These are phyloP conservation scores for Leccinum subtestaceum DNA, from an alignment of 768 basidiomycete species.

Conservation along the genomic window DNA sequence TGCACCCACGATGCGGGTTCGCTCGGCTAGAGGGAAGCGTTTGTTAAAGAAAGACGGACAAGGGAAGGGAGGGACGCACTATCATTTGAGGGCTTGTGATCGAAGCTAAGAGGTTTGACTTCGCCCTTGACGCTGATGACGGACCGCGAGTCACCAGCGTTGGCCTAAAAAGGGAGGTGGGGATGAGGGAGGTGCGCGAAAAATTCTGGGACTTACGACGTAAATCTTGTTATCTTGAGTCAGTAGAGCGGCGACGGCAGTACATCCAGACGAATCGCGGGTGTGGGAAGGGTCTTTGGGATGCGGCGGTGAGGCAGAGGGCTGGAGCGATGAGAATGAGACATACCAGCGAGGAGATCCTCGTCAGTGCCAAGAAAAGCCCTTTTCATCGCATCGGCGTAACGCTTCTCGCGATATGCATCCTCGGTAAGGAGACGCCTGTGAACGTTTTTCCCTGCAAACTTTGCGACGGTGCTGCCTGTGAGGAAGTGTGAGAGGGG, in stretches of 20 bases:
- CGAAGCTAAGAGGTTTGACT: constrained; percentile 85
- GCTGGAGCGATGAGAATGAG: constrained; percentile 1
- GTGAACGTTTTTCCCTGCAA: constrained; percentile 82
- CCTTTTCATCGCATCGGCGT: constrained; percentile 74
- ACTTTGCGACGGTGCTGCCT: constrained; percentile 86
- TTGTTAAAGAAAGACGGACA: neutral
- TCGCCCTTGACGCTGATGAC: constrained; percentile 83
- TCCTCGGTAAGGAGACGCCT: constrained; percentile 72
- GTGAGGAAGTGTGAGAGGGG: constrained; percentile 6
- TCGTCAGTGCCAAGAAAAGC: constrained; percentile 95
- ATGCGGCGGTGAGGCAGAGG: constrained; percentile 4
- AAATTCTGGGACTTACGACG: constrained; percentile 54
- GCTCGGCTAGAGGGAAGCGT: constrained; percentile 57
- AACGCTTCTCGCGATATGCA: constrained; percentile 66
- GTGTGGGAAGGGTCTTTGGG: constrained; percentile 75
- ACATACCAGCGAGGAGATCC: constrained; percentile 80
- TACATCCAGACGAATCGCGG: constrained; percentile 94
- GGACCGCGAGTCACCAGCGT: constrained; percentile 94
- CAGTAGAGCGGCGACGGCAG: constrained; percentile 85
- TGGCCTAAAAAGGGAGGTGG: constrained; percentile 60
- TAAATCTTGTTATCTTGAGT: constrained; percentile 76
- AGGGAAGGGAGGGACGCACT: constrained; percentile 43
- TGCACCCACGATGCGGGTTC: constrained; percentile 78
- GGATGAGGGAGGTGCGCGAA: neutral
- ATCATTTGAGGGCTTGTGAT: constrained; percentile 93